Percentiles rank a stretch among this genome's conserved stretches.
Evolutionary conservation across 2,329 filamentous ascomycete genomes (phyloP).

Genomic region (Colletotrichum sp.): DNA sequence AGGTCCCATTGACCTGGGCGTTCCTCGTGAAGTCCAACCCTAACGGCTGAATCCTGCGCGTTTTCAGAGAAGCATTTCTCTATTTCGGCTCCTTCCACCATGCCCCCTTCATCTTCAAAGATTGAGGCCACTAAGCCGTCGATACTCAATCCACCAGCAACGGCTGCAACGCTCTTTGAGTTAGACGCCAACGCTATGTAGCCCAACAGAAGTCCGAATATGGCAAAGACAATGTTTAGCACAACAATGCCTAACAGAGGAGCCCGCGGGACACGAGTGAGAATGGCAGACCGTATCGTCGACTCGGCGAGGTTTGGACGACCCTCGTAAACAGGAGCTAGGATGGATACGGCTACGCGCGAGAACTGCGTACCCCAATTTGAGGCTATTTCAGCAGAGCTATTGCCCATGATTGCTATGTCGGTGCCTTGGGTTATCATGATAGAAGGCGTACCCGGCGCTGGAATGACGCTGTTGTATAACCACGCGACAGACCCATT

Average conservation of each 20-base stretch:
- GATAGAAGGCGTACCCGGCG: too few species aligned
- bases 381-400: too few species aligned
- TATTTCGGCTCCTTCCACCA: background rate
- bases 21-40: background rate
- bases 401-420: too few species aligned
- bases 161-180: background rate
- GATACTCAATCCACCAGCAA: background rate
- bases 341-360: too few species aligned
- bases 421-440: too few species aligned
- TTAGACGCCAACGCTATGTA: background rate
- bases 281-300: background rate
- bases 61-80: background rate
- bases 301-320: too few species aligned
- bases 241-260: background rate
- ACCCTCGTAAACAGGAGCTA: too few species aligned
- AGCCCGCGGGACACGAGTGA: background rate
- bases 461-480: too few species aligned
- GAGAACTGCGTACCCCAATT: too few species aligned
- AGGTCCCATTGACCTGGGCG: background rate
- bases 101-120: background rate
- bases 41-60: rapidly evolving
- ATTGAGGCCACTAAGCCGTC: background rate
- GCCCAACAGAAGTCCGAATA: background rate
- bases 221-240: background rate
- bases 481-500: too few species aligned